Base-by-base conservation (phyloP, 1,284 basidiomycete genomes). In the Phenoliferia sp. region DNA sequence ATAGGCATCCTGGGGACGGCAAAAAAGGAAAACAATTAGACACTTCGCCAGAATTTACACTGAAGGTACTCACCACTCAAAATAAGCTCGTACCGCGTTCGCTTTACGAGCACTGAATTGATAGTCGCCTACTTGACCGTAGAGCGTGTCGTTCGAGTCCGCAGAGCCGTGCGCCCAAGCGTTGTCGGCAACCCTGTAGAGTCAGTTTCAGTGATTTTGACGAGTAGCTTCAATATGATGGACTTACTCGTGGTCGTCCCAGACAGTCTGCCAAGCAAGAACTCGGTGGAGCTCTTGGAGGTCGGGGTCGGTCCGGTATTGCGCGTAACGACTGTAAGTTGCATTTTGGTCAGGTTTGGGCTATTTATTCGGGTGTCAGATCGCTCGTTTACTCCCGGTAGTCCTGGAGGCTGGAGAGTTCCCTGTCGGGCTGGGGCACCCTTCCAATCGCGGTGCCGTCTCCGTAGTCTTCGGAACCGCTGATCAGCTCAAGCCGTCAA, bases 1-100 rank as follows among this genome's bases (percentile, higher is more conserved):
- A 88, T 86, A 19, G 87, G 87, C 80, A 88, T 84, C 86, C 86
- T 88, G 73, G 87, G 86, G 73, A 87, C 86, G 76, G 9, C 4
- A 5, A 31, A n/a, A n/a, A n/a, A n/a, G n/a, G n/a, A 4, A n/a
- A 15, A 28, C 52, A 19, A 26, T 34, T 35, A 35, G 15, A 26
- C 3, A 3, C 16, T 55, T n/a, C 33, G 17, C 22, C 32, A 10
- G 16, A 34, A 3, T 1, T 19, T 31, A 58, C 15, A 3, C 6
- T 4, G 7, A 32, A 52, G 29, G 17, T 2, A 26, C 48, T 29
- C n/a, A 54, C 57, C 52, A 48, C 34, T 57, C 67, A 26, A 62
- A 59, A 55, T 59, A 58, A 0, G 86, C 86, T 34, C 82, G 81
- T 35, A 87, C 83, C 3, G 85, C 86, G 52, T 86, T 84, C 1